Conservation (phyloP, 2,329 filamentous ascomycete genomes). For the Dothistroma pini region DNA sequence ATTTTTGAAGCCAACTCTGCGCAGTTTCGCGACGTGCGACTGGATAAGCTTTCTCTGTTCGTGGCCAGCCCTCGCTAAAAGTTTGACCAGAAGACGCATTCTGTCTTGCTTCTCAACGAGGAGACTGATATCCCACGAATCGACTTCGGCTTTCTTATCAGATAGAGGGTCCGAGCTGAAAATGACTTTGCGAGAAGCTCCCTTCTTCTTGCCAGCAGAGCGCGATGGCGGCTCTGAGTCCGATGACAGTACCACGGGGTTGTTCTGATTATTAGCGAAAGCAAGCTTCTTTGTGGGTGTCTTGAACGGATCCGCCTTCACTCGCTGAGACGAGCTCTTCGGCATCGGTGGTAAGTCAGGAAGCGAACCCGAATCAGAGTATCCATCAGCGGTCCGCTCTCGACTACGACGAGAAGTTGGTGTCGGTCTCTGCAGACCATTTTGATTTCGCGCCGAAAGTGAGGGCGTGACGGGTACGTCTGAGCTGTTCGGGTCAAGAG, state of each 20-base stretch:
- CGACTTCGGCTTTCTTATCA: conserved; percentile 13
- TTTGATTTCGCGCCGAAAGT: background rate
- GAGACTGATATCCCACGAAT: conserved; percentile 15
- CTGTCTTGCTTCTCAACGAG: conserved; percentile 32
- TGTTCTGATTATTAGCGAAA: background rate
- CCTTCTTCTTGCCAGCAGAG: background rate
- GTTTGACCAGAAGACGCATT: conserved; percentile 44
- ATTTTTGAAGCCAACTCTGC: conserved; percentile 1
- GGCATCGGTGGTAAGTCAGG: background rate
- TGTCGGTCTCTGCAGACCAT: too few species aligned
- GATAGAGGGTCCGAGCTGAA: conserved; percentile 9
- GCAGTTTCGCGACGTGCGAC: conserved; percentile 5
- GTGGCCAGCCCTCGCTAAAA: conserved; percentile 33
- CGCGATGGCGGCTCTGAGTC: background rate
- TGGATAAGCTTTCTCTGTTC: conserved; percentile 15
- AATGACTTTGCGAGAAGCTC: background rate
- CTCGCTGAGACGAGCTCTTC: background rate
- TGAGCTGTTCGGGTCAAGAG: background rate
- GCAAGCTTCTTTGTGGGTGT: conserved; percentile 1
- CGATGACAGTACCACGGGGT: background rate
- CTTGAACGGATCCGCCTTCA: background rate
- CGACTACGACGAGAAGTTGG: background rate
- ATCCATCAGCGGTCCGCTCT: background rate
- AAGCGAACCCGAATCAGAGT: background rate
- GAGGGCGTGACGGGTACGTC: background rate